Evolutionary conservation across 2,329 filamentous ascomycete genomes (phyloP), one percentile per base, ranked within the genome.

Genomic region (Dothistroma pini): DNA sequence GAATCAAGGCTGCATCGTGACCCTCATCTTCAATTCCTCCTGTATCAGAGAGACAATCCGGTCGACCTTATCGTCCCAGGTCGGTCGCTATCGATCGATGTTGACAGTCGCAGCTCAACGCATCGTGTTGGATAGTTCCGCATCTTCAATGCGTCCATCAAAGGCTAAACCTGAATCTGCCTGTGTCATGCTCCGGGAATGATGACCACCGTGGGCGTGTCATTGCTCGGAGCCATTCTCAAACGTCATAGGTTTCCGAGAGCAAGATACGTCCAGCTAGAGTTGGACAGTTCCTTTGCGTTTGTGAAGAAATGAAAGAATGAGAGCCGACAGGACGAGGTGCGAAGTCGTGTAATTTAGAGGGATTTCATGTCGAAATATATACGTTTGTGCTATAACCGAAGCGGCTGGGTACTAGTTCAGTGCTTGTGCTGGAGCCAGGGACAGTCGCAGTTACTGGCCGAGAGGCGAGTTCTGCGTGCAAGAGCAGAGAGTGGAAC

Each of bases 51-150:
- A 38, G 52, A 38, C 52, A 47, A 62, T 59, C 21, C 60, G 31
- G 16, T n/a, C 22, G 7, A 62, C 60, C 35, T 65, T 58, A 9
- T 65, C 53, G 11, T 58, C 54, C 60, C 54, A 65, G 29, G 56
- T 58, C 29, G 63, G 60, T 29, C 60, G 57, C 14, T 48, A 48
- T 21, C 25, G 0, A 31, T 58, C 25, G 10, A 52, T 62, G 12
- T 47, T 11, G 9, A 31, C 34, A 6, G 52, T 48, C 6, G 44
- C 19, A 62, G 41, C n/a, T 41, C 34, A 6, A 62, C 38, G 56
- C 60, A 56, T 9, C 22, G 51, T 14, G 57, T 21, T 21, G 29
- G 25, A 29, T 38, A 48, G 16, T 51, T 51, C n/a, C 56, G 51
- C 29, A 12, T 12, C 22, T 52, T 21, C 9, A 57, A 21, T 9